These are phyloP conservation scores for Neurospora sp. DNA, from an alignment of 2,329 filamentous ascomycete genomes.

Conservation along the genomic window DNA sequence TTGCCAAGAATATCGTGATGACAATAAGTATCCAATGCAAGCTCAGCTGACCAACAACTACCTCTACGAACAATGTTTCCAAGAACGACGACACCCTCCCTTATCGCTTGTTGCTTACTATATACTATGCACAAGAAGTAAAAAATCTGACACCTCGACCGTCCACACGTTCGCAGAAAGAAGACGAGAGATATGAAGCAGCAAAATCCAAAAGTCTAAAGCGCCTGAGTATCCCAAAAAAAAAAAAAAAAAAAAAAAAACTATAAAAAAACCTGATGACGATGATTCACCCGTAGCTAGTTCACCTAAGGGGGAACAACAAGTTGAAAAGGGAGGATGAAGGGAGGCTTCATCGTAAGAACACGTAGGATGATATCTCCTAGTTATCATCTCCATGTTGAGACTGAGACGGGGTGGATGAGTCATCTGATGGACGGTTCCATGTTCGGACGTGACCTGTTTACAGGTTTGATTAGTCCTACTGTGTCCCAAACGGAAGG, in stretches of 20 bases:
- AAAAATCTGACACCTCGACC: not conserved
- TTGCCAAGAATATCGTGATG: no score
- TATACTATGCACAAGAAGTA: not conserved
- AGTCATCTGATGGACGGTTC: slow-evolving; percentile 30
- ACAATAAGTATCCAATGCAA: no score
- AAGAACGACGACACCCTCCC: not conserved
- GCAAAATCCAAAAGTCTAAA: not conserved
- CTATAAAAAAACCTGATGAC: not conserved
- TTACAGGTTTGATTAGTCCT: not conserved
- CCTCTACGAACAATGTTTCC: not conserved
- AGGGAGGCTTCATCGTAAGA: not conserved
- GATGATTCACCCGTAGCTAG: not conserved
- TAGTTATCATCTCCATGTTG: slow-evolving; percentile 4
- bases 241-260: no score
- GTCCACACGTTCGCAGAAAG: not conserved
- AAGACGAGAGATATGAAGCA: not conserved
- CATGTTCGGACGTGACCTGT: slow-evolving; percentile 33
- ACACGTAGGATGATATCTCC: not conserved
- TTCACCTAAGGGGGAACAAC: not conserved
- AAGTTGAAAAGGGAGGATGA: no score
- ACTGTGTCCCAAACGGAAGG: not conserved
- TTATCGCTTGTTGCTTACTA: not conserved
- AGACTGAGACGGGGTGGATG: slow-evolving; percentile 14
- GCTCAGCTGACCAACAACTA: not conserved
- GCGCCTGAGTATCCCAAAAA: not conserved